phyloP scores from a whole-genome alignment of 208 protist species.

The Tritrichomonas foetus region DNA sequence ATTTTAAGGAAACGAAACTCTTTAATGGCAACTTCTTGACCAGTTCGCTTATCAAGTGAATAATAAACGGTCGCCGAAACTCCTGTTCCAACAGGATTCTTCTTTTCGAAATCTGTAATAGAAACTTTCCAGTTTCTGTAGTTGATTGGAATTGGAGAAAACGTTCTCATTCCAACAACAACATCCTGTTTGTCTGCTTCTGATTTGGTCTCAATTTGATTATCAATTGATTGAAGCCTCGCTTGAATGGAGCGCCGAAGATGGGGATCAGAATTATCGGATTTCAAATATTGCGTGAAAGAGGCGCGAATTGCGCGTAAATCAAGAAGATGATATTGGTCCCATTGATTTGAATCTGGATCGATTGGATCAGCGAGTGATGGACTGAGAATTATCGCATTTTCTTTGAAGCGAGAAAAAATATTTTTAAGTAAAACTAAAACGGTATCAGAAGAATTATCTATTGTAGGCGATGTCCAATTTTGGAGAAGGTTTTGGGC shows the following conservation, averaged over 20 bases:
- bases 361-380: not conserved
- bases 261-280: not conserved
- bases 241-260: not conserved
- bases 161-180: not conserved
- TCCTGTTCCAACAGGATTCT: not conserved
- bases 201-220: not conserved
- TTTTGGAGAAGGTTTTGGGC: not conserved
- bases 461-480: not conserved
- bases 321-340: not conserved
- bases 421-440: not conserved
- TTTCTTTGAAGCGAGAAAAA: not conserved
- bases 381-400: not conserved
- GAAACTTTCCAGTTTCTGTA: not conserved
- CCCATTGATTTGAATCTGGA: not conserved
- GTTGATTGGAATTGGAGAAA: not conserved
- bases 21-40: slow-evolving; percentile 25
- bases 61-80: slow-evolving; percentile 2
- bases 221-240: not conserved
- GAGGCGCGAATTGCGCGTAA: not conserved
- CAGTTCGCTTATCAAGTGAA: not conserved
- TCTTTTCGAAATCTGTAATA: not conserved
- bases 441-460: not conserved
- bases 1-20: not conserved
- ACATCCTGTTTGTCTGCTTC: not conserved
- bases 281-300: not conserved